Evolutionary conservation across 23 red algal genomes (phyloP), one percentile per base, ranked within the genome.

Genomic region (Gracilaria gracilis): DNA sequence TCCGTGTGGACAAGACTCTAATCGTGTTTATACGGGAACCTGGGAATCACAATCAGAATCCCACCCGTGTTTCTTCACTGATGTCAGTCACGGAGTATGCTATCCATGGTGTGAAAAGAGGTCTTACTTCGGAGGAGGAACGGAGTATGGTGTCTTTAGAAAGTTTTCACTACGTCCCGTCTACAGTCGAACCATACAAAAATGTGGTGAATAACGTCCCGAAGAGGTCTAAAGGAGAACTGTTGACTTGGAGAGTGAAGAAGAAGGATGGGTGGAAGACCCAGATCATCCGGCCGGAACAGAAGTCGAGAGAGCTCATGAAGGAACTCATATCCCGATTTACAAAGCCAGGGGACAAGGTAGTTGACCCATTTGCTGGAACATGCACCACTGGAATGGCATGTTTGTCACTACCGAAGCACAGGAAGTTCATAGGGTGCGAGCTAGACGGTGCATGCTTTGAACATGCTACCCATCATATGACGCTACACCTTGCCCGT

Each of bases 271-370:
- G 75, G 51, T 40, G 15, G 50, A 53, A 39, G 37, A 50, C 75
- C 17, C 38, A 53, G 39, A 34, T 24, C 34, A 29, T 73, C 15
- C 11, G 77, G 37, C 38, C 38, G 31, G 77, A 81, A 49, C 77
- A 81, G 24, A 81, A 81, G 25, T 32, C 77, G 3, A 54, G 36
- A 35, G 77, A 38, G 14, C 77, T 61, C 17, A 20, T 81, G 77
- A 54, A 61, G 77, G 42, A 81, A 32, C 77, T 81, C 16, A 81
- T 81, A 20, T 37, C 38, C 25, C 77, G 77, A 4, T 81, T 81
- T 32, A 47, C 77, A 24, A 23, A 25, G 16, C 77, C 77, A 4
- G 42, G 77, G n/a, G 77, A 81, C 77, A 20, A 3, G 3, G 77
- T 81, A 4, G 36, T 53, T 20, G 77, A 81, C 25, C 25, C 25